A percentile compares a stretch with the other conserved stretches of the same genome.
phyloP scores from a whole-genome alignment of 331 rosid genomes.

The Spiraea crenata region DNA sequence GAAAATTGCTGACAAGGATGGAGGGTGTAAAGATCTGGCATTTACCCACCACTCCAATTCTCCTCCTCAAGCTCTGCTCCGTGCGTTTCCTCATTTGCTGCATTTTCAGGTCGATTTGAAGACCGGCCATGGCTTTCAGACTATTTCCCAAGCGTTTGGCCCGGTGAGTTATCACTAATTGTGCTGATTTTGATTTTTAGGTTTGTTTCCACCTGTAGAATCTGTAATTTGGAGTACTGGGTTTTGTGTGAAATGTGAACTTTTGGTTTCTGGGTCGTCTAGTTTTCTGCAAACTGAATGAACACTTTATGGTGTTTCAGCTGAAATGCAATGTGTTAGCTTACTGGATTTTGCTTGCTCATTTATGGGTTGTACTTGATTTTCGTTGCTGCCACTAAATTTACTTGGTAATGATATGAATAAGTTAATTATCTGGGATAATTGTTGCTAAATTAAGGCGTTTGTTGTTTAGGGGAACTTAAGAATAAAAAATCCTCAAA shows the following conservation, averaged over 20 bases:
- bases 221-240: conserved; percentile 5
- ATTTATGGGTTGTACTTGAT: not conserved
- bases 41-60: conserved; percentile 60
- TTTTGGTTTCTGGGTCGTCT: not conserved
- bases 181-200: conserved; percentile 7
- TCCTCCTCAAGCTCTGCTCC: conserved; percentile 48
- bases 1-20: no score
- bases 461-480: conserved; percentile 4
- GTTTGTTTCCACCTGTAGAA: conserved; percentile 3
- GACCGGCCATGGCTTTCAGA: conserved; percentile 69
- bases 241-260: conserved; percentile 2
- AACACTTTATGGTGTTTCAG: not conserved
- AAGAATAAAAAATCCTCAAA: not conserved
- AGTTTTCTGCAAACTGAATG: not conserved
- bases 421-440: not conserved
- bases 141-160: conserved; percentile 66
- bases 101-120: conserved; percentile 67
- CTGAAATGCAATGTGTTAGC: not conserved
- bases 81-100: conserved; percentile 47
- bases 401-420: not conserved
- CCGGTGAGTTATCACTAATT: conserved; percentile 39
- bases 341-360: not conserved
- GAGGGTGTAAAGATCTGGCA: no score
- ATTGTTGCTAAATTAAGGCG: not conserved
- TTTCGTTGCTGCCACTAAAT: not conserved